A percentile compares a stretch with the other conserved stretches of the same genome.
phyloP scores from a whole-genome alignment of 345 rosid species.

The Eucalyptus curtisii region DNA sequence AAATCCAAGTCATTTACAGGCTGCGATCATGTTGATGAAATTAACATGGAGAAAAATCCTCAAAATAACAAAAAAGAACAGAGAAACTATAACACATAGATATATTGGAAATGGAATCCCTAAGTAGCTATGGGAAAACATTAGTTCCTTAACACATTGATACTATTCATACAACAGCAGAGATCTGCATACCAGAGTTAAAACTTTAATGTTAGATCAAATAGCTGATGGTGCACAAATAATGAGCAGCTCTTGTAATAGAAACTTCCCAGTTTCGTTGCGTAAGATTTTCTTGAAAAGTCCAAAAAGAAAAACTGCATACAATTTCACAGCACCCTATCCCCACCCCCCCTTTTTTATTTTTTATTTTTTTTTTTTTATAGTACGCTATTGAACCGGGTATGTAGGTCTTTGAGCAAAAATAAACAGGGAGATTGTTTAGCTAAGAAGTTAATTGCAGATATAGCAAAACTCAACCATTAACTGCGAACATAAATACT shows the following conservation, averaged over 20 bases:
- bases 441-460: not conserved
- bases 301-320: not conserved
- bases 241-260: not conserved
- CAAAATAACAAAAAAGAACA: not conserved
- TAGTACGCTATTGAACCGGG: not conserved
- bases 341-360: fast-evolving
- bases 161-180: not conserved
- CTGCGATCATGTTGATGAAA: constrained; percentile 21
- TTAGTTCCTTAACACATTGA: not conserved
- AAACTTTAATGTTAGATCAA: not conserved
- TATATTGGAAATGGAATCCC: not conserved
- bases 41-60: not conserved
- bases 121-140: not conserved
- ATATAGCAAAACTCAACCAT: not conserved
- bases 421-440: not conserved
- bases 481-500: not conserved
- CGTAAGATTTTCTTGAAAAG: not conserved
- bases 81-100: not conserved
- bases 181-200: not conserved
- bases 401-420: not conserved
- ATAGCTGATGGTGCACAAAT: not conserved
- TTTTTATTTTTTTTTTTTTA: too few relatives aligned
- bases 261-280: not conserved
- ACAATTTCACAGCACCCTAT: not conserved
- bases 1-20: constrained; percentile 82